phyloP scores from a whole-genome alignment of 768 basidiomycete genomes.

The Phylloporus arenicola region DNA sequence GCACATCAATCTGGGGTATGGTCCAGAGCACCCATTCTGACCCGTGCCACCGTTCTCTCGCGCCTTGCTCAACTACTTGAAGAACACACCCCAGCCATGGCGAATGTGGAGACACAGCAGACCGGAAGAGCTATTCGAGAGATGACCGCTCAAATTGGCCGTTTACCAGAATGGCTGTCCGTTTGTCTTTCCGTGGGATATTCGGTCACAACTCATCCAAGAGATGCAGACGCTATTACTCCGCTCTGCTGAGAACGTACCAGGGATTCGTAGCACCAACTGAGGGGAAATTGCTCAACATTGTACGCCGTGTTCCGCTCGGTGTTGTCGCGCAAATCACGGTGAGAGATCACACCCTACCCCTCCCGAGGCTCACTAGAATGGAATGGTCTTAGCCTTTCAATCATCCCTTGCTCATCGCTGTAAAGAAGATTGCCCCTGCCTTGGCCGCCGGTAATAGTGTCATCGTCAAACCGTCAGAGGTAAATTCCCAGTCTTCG shows the following conservation, averaged over 20 bases:
- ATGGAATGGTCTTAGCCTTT: slow-evolving; percentile 51
- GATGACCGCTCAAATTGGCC: slow-evolving; percentile 71
- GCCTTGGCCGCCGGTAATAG: slow-evolving; percentile 82
- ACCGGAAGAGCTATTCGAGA: slow-evolving; percentile 80
- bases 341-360: slow-evolving; percentile 34
- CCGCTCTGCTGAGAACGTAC: slow-evolving; percentile 66
- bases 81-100: slow-evolving; percentile 50
- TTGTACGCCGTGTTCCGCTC: slow-evolving; percentile 72
- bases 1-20: slow-evolving; percentile 64
- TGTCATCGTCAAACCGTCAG: slow-evolving; percentile 79
- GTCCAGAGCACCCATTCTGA: slow-evolving; percentile 54
- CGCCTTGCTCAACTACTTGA: slow-evolving; percentile 61
- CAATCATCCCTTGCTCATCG: slow-evolving; percentile 86
- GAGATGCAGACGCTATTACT: slow-evolving; percentile 61
- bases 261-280: slow-evolving; percentile 70
- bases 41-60: slow-evolving; percentile 61
- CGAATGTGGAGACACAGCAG: slow-evolving; percentile 64
- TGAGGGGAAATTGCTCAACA: slow-evolving; percentile 73
- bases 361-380: neutral
- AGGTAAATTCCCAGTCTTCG: slow-evolving; percentile 36
- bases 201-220: slow-evolving; percentile 1
- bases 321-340: slow-evolving; percentile 90
- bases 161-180: slow-evolving; percentile 85
- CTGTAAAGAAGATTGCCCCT: slow-evolving; percentile 83
- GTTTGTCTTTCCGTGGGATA: slow-evolving; percentile 21